phyloP scores from a whole-genome alignment of 768 basidiomycete genomes.

The Boletus speciosus region DNA sequence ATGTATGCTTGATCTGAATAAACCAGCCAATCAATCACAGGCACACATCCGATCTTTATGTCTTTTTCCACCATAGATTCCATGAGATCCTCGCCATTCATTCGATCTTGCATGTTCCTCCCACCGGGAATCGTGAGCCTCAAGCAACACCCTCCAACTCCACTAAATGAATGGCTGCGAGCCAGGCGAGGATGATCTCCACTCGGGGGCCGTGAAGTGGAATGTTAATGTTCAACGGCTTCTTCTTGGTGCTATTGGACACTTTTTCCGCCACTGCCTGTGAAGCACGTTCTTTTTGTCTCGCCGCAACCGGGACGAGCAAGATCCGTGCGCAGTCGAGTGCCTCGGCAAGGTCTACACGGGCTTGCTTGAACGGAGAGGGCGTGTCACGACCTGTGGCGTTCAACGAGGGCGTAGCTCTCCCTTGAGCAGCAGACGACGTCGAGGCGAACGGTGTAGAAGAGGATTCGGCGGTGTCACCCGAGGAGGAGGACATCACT shows the following conservation, averaged over 20 bases:
- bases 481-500: conserved; percentile 25
- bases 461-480: conserved; percentile 16
- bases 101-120: background rate
- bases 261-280: conserved; percentile 50
- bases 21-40: background rate
- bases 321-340: conserved; percentile 72
- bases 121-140: background rate
- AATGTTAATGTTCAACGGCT: conserved; percentile 68
- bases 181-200: conserved; percentile 81
- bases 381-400: conserved; percentile 22
- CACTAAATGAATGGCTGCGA: conserved; percentile 75
- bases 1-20: conserved; percentile 1
- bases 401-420: conserved; percentile 18
- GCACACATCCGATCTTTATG: background rate
- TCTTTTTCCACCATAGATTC: conserved; percentile 11
- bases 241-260: conserved; percentile 42
- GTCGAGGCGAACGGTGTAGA: conserved; percentile 19
- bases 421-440: conserved; percentile 13
- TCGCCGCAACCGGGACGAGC: conserved; percentile 63
- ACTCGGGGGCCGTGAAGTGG: conserved; percentile 84
- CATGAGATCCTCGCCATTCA: conserved; percentile 9
- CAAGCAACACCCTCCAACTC: conserved; percentile 53
- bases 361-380: conserved; percentile 14
- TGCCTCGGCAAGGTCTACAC: conserved; percentile 46
- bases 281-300: conserved; percentile 58